These are phyloP conservation scores for Maudiozyma saulgeensis DNA, from an alignment of 805 yeast genomes.

Conservation along the genomic window DNA sequence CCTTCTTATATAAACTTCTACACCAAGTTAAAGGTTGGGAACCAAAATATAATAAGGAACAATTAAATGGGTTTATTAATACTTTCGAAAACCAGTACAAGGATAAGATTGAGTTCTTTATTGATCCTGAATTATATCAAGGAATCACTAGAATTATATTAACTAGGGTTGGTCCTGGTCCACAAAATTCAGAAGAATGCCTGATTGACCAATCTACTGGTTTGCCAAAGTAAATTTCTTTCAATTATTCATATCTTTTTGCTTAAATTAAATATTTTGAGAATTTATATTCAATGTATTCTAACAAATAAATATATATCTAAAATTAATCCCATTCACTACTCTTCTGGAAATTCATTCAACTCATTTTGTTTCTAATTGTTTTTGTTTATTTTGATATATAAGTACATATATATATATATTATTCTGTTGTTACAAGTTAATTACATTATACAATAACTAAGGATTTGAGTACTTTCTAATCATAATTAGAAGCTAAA, in stretches of 20 bases:
- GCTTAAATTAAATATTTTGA: background rate
- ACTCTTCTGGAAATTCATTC: too few species aligned
- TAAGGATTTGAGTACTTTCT: background rate
- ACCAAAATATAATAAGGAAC: constrained; percentile 28
- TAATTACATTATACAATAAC: background rate
- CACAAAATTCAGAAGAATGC: constrained; percentile 47
- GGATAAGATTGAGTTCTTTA: constrained; percentile 8
- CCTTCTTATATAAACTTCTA: constrained; percentile 56
- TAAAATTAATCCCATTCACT: background rate
- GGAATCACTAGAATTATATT: constrained; percentile 80
- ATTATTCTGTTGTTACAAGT: background rate
- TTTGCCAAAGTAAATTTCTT: constrained; percentile 37
- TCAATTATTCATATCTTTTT: background rate
- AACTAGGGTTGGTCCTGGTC: constrained; percentile 85
- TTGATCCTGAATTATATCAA: constrained; percentile 43
- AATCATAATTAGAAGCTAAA: background rate
- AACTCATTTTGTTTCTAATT: too few species aligned
- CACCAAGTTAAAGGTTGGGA: constrained; percentile 63
- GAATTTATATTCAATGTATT: background rate
- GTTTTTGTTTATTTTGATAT: too few species aligned
- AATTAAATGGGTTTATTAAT: constrained; percentile 15
- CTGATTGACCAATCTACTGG: constrained; percentile 53
- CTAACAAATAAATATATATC: background rate
- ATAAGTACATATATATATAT: background rate
- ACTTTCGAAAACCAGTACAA: constrained; percentile 17